phyloP scores from a whole-genome alignment of 1,284 basidiomycete genomes.

The Fomitopsis schrenkii region DNA sequence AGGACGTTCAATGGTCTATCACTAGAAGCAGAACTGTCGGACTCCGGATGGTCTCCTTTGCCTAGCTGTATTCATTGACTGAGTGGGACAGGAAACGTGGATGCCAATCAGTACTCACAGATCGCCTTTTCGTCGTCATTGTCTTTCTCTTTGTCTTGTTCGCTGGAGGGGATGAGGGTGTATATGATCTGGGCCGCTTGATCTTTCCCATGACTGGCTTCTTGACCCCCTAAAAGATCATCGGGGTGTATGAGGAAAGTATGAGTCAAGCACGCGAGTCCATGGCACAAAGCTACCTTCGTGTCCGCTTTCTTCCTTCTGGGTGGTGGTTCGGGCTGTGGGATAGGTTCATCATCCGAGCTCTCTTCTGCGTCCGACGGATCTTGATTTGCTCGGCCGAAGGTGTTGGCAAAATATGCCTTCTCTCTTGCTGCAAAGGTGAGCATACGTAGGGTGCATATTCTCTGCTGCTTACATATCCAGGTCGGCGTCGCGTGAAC shows the following conservation, averaged over 20 bases:
- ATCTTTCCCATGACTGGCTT: not conserved
- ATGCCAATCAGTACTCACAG: not conserved
- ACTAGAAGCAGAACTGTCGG: not conserved
- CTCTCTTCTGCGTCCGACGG: conserved; percentile 23
- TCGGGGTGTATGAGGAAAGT: not conserved
- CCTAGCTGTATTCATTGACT: not conserved
- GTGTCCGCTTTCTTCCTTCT: not conserved
- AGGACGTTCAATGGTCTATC: not conserved
- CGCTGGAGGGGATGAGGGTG: not conserved
- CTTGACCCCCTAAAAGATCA: not conserved
- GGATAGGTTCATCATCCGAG: conserved; percentile 13
- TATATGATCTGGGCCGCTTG: not conserved
- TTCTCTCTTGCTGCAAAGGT: conserved; percentile 33
- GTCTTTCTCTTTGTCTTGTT: not conserved
- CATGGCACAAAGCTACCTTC: not conserved
- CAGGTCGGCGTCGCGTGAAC: conserved; percentile 32
- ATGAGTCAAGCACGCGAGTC: not conserved
- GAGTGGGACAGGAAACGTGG: not conserved
- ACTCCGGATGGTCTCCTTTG: not conserved
- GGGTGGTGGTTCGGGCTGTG: not conserved
- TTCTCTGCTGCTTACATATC: conserved; percentile 18
- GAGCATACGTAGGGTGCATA: not conserved
- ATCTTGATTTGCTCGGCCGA: conserved; percentile 18
- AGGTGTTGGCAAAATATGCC: conserved; percentile 39
- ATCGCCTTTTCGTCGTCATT: not conserved